Evolutionary conservation across 1,284 basidiomycete species (phyloP).

Genomic region (Austropuccinia psidii): DNA sequence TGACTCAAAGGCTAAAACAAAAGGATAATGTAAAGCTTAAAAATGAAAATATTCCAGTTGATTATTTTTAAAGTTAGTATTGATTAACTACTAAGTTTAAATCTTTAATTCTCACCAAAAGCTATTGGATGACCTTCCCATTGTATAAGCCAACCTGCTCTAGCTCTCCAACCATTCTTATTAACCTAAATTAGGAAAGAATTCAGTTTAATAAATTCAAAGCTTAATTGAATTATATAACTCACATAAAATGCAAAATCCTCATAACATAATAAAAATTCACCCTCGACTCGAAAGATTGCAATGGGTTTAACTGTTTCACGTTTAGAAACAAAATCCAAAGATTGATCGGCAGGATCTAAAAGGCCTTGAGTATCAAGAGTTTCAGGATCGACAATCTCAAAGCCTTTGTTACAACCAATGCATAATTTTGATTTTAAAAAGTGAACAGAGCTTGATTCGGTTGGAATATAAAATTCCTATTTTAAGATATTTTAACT

Average conservation of each 20-base stretch:
- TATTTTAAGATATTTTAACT: slow-evolving; percentile 45
- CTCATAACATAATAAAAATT: slow-evolving; percentile 98
- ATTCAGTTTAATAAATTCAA: neutral
- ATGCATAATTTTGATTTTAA: slow-evolving; percentile 96
- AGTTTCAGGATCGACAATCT: slow-evolving; percentile 96
- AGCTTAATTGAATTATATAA: neutral
- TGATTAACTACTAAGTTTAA: too few relatives aligned
- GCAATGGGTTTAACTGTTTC: slow-evolving; percentile 88
- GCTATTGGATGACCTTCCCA: slow-evolving; percentile 94
- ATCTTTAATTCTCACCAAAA: slow-evolving; percentile 62
- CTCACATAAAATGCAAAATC: slow-evolving; percentile 86
- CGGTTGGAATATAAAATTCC: slow-evolving; percentile 98
- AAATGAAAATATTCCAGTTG: slow-evolving; percentile 33
- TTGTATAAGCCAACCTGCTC: slow-evolving; percentile 84
- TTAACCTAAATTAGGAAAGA: slow-evolving; percentile 57
- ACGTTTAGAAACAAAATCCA: slow-evolving; percentile 87
- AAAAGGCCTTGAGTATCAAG: slow-evolving; percentile 93
- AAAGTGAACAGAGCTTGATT: slow-evolving; percentile 93
- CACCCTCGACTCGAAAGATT: slow-evolving; percentile 83
- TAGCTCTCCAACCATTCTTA: slow-evolving; percentile 84
- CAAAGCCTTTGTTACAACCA: slow-evolving; percentile 96
- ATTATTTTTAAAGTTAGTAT: neutral
- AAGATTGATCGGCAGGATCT: slow-evolving; percentile 80
- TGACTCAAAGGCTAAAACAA: slow-evolving; percentile 92
- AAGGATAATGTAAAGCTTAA: slow-evolving; percentile 87